Evolutionary conservation across 2,329 filamentous ascomycete species (phyloP), one percentile per base, ranked within the genome.

Genomic region (Epichloe sp.): DNA sequence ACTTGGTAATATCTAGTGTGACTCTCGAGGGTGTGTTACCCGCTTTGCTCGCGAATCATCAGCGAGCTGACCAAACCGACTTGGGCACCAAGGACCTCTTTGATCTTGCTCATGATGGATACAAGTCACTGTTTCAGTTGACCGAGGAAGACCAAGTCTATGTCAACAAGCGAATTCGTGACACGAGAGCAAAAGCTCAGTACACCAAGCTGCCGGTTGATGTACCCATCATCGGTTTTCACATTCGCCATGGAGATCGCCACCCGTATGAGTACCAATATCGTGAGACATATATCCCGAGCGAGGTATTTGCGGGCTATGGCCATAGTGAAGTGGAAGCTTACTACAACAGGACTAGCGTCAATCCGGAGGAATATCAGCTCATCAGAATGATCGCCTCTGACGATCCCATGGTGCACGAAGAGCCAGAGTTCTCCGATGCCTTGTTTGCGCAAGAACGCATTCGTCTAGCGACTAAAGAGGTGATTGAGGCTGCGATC

Each of bases 201-300:
- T 66, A 69, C 5, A 66, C 71, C 26, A 67, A 67, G 38, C 56
- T 51, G 4, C 53, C 74, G 4, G 65, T 79, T 35, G 54, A 56
- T 49, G 54, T 62, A 4, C 65, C 66, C 23, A 57, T 71, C 21
- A 71, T 94, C 40, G 88, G 86, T 21, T 67, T 93, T 48, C 89
- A 95, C 58, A 78, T 95, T 53, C 85, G 88, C 12, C 85, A 83
- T 51, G 88, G 88, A 31, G 88, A 95, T 63, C 73, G 80, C 8
- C 86, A 88, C 58, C 88, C 88, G 0, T 73, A 81, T 52, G 86
- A 91, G 63, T 83, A 77, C 59, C 84, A 90, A 63, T 91, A 89
- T 66, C 76, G 78, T 44, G 77, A 82, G 50, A 84, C 85, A 34
- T 94, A 94, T 61, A 79, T 94, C 17, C 89, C 89, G 0, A 71